These are phyloP conservation scores for Cyberlindnera maritima DNA, from an alignment of 805 yeast species.

Conservation along the genomic window DNA sequence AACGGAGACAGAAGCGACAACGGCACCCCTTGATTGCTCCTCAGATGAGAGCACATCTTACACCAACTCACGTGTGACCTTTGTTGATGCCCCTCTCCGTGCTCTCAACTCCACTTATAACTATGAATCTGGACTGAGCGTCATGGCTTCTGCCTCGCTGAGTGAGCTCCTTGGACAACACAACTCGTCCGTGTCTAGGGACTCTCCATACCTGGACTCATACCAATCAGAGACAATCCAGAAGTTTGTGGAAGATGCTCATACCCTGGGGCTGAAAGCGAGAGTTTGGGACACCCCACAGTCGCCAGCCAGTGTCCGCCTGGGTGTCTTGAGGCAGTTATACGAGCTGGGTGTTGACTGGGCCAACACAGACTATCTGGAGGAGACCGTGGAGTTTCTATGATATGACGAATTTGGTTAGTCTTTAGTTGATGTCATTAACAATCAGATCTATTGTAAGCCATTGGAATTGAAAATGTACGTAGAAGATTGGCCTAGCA, in stretches of 20 bases:
- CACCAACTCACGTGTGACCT: not conserved
- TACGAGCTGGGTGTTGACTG: no score
- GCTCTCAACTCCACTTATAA: not conserved
- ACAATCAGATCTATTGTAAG: no score
- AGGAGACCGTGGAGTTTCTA: not conserved
- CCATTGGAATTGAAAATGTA: no score
- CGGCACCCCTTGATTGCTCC: no score
- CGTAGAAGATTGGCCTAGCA: no score
- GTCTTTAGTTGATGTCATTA: no score
- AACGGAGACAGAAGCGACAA: no score
- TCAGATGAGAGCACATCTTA: not conserved
- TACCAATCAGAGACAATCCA: not conserved
- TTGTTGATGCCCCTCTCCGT: not conserved
- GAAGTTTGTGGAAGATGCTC: not conserved
- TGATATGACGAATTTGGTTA: no score
- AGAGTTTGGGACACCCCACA: not conserved
- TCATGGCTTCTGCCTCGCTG: not conserved
- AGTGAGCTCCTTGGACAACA: not conserved
- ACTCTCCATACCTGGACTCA: not conserved
- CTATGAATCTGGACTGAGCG: not conserved
- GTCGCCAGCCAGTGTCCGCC: not conserved
- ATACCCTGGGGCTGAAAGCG: not conserved
- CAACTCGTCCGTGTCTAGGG: not conserved
- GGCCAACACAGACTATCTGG: no score
- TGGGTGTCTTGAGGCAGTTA: no score